Evolutionary conservation across 2,329 filamentous ascomycete genomes (phyloP), one percentile per base, ranked within the genome.

Genomic region (Teratosphaeria zuluensis): DNA sequence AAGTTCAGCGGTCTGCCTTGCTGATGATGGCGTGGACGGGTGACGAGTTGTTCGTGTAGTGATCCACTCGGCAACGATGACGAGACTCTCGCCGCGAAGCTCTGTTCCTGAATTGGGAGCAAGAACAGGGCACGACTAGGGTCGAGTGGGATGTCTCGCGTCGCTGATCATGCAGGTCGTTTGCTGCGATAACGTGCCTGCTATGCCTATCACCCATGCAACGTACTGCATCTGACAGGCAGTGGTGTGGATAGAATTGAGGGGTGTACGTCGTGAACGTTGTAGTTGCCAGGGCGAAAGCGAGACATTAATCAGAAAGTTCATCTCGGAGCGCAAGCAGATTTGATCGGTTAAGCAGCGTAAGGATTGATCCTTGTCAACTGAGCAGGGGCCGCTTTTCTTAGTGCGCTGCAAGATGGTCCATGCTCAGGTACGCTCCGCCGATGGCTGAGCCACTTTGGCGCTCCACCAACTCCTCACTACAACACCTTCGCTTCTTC

Each of bases 391-490:
- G 2, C 38, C n/a, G 38, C 38, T 56, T 28, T 33, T 46, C 55
- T 21, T 51, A 28, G 16, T 48, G 42, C 11, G 51, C 38, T 31
- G 16, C 55, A 24, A n/a, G 8, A 31, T 53, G 32, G 52, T 53
- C 52, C 52, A 35, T 53, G 52, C 52, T 19, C 51, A 28, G 31
- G 24, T 16, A n/a, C 19, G 19, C n/a, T n/a, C n/a, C n/a, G n/a
- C n/a, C n/a, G n/a, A n/a, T n/a, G n/a, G n/a, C 42, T 21, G 16
- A 19, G 19, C n/a, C 42, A 48, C 42, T 11, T n/a, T 19, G 9
- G 42, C 52, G 32, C 24, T 53, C 58, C 62, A 59, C 58, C 63
- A 59, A 57, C 61, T 38, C 51, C 55, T 52, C 51, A 35, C 58
- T 52, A 48, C 55, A 55, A 51, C 54, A 31, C 7, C 52, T 53